A percentile compares a stretch with the other conserved stretches of the same genome.
Evolutionary conservation across 2,329 filamentous ascomycete genomes (phyloP).

Genomic region (Seiridium cupressi): DNA sequence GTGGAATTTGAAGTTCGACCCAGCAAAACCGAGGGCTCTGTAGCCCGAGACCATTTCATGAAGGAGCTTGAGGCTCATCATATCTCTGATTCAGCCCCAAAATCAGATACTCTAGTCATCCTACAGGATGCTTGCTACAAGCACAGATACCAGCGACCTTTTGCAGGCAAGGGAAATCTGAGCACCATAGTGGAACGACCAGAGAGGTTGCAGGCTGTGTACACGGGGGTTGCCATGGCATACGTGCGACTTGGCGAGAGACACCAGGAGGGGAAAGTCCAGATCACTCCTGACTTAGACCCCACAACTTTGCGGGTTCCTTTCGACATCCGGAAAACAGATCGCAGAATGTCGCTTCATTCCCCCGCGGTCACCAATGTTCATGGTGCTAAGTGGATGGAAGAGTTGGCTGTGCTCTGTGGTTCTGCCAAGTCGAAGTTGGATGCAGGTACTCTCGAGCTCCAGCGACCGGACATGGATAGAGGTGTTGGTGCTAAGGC

Average conservation of each 20-base stretch:
- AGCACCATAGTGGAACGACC: conserved; percentile 89
- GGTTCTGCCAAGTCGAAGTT: conserved; percentile 75
- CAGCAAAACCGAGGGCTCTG: conserved; percentile 45
- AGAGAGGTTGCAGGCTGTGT: conserved; percentile 81
- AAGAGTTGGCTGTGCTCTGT: conserved; percentile 84
- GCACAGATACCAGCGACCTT: conserved; percentile 83
- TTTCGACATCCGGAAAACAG: conserved; percentile 83
- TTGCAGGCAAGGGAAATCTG: conserved; percentile 69
- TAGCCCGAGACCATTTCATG: conserved; percentile 68
- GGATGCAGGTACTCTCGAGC: conserved; percentile 70
- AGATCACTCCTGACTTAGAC: conserved; percentile 63
- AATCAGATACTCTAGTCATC: conserved; percentile 72
- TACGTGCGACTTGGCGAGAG: conserved; percentile 88
- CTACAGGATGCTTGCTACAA: conserved; percentile 94
- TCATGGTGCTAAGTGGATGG: conserved; percentile 91
- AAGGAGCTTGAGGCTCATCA: conserved; percentile 68
- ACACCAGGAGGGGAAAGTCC: conserved; percentile 67
- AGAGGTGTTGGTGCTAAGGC: conserved; percentile 39
- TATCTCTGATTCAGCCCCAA: conserved; percentile 34
- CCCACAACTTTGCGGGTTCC: conserved; percentile 59
- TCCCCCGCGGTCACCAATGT: conserved; percentile 84
- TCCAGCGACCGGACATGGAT: conserved; percentile 66
- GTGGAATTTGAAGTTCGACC: conserved; percentile 36
- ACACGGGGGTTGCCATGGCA: conserved; percentile 79
- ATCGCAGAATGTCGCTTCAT: conserved; percentile 66